Evolutionary conservation across 108 stramenopile genomes (phyloP).

Genomic region (Cyclotella cryptica): DNA sequence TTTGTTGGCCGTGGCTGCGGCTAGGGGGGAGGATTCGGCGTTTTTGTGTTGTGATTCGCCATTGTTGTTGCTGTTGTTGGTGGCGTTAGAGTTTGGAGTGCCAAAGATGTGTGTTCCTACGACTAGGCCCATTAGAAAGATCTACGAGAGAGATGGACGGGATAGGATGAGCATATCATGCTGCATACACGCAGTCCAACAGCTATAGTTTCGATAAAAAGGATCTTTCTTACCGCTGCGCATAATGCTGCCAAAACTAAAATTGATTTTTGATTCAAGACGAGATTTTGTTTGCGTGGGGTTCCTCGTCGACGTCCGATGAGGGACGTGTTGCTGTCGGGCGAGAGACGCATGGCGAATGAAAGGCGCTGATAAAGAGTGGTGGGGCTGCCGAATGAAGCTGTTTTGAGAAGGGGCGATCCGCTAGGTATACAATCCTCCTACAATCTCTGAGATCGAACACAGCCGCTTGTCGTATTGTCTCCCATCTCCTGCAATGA

Average conservation of each 20-base stretch:
- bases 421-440: too few species aligned
- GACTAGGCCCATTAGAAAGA: conserved; percentile 33
- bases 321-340: neutral
- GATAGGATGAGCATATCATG: neutral
- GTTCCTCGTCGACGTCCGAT: conserved; percentile 32
- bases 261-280: conserved; percentile 32
- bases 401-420: too few species aligned
- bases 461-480: too few species aligned
- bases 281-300: neutral
- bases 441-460: too few species aligned
- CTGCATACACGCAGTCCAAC: neutral
- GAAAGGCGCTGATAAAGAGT: neutral
- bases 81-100: neutral
- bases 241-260: conserved; percentile 25
- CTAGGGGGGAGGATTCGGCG: conserved; percentile 32
- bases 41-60: neutral
- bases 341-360: neutral
- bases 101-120: conserved; percentile 38
- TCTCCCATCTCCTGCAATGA: too few species aligned
- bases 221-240: conserved; percentile 19
- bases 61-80: neutral
- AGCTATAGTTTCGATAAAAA: neutral
- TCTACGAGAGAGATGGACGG: neutral
- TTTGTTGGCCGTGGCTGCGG: conserved; percentile 31
- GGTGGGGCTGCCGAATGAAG: neutral